Evolutionary conservation across 2,329 filamentous ascomycete genomes (phyloP).

Genomic region (Aspergillus viridinutans): DNA sequence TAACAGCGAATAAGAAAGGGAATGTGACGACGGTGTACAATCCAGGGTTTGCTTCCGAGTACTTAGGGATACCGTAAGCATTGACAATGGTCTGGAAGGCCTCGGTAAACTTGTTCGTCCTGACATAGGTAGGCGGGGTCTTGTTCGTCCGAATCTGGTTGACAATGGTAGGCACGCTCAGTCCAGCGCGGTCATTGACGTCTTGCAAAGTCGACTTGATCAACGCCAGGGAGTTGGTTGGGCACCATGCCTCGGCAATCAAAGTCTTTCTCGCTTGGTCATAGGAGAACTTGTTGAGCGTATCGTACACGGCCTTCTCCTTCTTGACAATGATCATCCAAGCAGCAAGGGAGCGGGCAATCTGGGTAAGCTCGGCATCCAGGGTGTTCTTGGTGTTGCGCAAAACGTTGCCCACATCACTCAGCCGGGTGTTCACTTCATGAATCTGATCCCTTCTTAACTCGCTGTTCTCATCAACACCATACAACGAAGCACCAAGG

Average conservation of each 20-base stretch:
- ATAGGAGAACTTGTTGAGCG: slow-evolving; percentile 93
- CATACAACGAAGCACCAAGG: slow-evolving; percentile 91
- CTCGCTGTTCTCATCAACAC: slow-evolving; percentile 95
- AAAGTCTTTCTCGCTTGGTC: slow-evolving; percentile 92
- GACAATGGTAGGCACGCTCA: slow-evolving; percentile 97
- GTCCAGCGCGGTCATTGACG: slow-evolving; percentile 89
- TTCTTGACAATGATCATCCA: slow-evolving; percentile 99
- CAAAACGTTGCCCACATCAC: slow-evolving; percentile 87
- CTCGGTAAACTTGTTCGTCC: slow-evolving; percentile 97
- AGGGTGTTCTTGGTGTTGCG: slow-evolving; percentile 93
- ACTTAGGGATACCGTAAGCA: slow-evolving; percentile 95
- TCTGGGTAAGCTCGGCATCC: slow-evolving; percentile 87
- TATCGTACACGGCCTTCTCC: slow-evolving; percentile 96
- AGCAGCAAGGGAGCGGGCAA: slow-evolving; percentile 83
- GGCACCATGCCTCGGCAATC: slow-evolving; percentile 96
- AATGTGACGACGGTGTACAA: slow-evolving; percentile 95
- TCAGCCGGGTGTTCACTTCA: slow-evolving; percentile 90
- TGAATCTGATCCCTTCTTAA: slow-evolving; percentile 92
- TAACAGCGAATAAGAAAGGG: slow-evolving; percentile 99
- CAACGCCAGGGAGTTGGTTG: slow-evolving; percentile 79
- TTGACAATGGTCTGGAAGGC: slow-evolving; percentile 99
- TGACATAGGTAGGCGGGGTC: slow-evolving; percentile 93
- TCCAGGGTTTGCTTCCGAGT: slow-evolving; percentile 94
- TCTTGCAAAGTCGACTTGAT: slow-evolving; percentile 94
- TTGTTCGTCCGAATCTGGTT: slow-evolving; percentile 97